Base-by-base conservation (phyloP, 257 asterid genomes). In the Salvia rosmarinus region DNA sequence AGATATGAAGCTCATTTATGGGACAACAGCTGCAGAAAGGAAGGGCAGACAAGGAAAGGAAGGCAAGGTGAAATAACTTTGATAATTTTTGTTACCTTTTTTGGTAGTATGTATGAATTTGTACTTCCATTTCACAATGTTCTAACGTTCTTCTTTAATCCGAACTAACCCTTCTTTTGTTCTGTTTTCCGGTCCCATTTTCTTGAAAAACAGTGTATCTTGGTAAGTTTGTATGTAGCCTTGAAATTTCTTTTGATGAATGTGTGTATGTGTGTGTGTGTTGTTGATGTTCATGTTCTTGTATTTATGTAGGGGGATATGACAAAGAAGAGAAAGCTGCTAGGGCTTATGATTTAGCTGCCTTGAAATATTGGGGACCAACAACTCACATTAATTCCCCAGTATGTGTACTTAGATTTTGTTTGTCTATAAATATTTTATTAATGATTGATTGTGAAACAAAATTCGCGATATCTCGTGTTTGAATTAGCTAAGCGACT, bases 271-370 rank as follows among this genome's bases (percentile, higher is more conserved):
- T 37, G 28, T 20, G 14, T 10, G n/a, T 52, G 34, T 52, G 30
- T 1, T 20, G 13, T 4, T 1, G 14, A 20, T 63, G 68, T 11
- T 40, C 0, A 12, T 58, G 17, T n/a, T 32, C 21, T 28, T 69
- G 66, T 70, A 54, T 23, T 68, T 12, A 10, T 17, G 9, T 20
- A 91, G 98, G 98, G 42, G 98, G 98, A 20, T 91, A 91, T 83
- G 98, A 91, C 57, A 85, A 85, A 67, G 98, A 91, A 76, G 98
- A 91, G 46, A 91, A 86, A 71, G 98, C 98, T 68, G 98, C 98
- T 9, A 74, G 88, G 54, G 96, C 98, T 66, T 91, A 91, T 79
- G 96, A 89, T 85, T 81, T 91, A 73, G 97, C 97, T 69, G 97
- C 97, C 44, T 76, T 91, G 76, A 91, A 91, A 58, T 91, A 91